These are phyloP conservation scores for Chrysopogon serrulatus DNA, from an alignment of 176 grass and related monocot species.

Conservation along the genomic window DNA sequence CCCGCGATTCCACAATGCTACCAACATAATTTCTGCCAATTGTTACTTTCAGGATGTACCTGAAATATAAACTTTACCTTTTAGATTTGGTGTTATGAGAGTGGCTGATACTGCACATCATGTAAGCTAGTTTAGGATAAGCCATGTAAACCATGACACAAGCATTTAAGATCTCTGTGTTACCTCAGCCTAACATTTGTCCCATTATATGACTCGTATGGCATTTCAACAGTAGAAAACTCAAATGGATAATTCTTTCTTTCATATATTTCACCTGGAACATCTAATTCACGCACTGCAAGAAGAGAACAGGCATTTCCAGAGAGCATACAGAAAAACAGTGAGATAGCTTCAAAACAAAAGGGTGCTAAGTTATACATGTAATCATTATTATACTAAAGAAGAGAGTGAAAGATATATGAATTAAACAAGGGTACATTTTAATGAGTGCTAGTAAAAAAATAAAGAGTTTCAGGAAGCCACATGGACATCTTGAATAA, in stretches of 20 bases:
- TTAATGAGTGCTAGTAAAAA: not conserved
- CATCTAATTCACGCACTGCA: constrained; percentile 82
- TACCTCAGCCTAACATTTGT: constrained; percentile 93
- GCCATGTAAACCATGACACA: not conserved
- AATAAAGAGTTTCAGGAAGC: not conserved
- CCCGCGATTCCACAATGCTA: constrained; percentile 71
- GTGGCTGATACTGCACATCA: not conserved
- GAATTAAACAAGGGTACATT: not conserved
- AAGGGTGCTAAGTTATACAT: not conserved
- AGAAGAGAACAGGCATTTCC: not conserved
- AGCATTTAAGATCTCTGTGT: not conserved
- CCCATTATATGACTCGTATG: constrained; percentile 87
- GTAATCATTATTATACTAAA: not conserved
- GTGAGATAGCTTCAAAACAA: not conserved
- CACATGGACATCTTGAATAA: not conserved
- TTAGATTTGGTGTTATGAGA: not conserved
- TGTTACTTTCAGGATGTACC: constrained; percentile 88
- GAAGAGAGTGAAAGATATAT: not conserved
- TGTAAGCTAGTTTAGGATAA: not conserved
- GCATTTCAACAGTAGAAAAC: constrained; percentile 95
- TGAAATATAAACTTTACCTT: constrained; percentile 22
- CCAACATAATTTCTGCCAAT: constrained; percentile 83
- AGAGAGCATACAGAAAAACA: not conserved
- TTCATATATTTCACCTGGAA: constrained; percentile 95
- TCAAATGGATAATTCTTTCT: constrained; percentile 89